Conservation (phyloP, 139 green algal genomes). For the Auxenochlorella protothecoides region DNA sequence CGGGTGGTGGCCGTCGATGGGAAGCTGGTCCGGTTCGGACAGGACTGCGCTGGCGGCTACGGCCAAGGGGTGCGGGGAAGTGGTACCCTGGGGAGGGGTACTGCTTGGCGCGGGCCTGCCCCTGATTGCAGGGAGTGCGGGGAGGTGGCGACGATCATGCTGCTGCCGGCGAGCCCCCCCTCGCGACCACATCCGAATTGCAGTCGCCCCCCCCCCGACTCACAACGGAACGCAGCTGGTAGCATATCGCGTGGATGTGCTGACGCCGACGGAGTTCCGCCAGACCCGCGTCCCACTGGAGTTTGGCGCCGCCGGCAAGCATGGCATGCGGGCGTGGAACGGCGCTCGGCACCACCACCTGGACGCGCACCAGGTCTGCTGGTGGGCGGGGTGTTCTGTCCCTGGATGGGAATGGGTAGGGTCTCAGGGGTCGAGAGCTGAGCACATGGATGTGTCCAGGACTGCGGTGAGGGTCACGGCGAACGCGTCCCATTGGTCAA, state of each 20-base stretch:
- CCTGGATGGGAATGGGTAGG: too few species aligned
- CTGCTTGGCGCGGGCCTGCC: too few species aligned
- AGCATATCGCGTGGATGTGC: slow-evolving; percentile 14
- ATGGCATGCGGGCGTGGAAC: slow-evolving; percentile 21
- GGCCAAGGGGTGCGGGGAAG: slow-evolving; percentile 13
- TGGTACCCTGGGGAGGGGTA: too few species aligned
- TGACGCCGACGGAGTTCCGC: slow-evolving; percentile 16
- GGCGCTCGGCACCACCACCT: slow-evolving; percentile 26
- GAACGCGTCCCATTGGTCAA: too few species aligned
- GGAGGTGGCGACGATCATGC: neutral
- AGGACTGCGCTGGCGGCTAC: slow-evolving; percentile 31
- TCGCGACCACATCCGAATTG: too few species aligned
- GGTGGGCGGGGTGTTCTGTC: neutral
- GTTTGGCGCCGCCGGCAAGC: neutral
- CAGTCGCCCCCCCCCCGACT: too few species aligned
- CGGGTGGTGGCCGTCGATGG: slow-evolving; percentile 14
- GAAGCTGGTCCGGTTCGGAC: slow-evolving; percentile 25
- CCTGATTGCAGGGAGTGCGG: neutral
- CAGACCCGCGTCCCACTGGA: slow-evolving; percentile 14
- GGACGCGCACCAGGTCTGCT: slow-evolving; percentile 22
- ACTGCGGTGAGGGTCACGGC: too few species aligned
- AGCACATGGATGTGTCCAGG: too few species aligned
- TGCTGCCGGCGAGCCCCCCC: neutral
- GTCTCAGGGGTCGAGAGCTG: too few species aligned
- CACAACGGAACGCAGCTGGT: slow-evolving; percentile 8